phyloP scores from a whole-genome alignment of 2,329 filamentous ascomycete genomes.

The Taxawa tesnikishii region DNA sequence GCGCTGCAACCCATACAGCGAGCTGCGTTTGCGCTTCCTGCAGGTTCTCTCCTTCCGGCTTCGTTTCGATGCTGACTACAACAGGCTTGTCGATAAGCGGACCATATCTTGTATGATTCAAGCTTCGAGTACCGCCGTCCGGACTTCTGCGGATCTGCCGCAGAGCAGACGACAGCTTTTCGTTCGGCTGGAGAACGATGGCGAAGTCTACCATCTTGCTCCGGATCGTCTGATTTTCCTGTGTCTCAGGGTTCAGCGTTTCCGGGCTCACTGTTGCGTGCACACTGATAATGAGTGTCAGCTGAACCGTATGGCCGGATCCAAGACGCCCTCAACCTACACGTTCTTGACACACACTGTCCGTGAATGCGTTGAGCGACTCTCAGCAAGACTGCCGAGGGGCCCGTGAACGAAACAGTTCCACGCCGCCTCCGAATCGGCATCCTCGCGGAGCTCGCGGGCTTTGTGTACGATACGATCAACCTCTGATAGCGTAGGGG shows the following conservation, averaged over 20 bases:
- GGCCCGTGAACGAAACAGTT: conserved; percentile 2
- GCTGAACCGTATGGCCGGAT: no score
- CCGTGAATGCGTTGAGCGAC: not conserved
- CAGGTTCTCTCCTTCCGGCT: not conserved
- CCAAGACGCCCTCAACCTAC: not conserved
- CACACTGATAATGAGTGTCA: not conserved
- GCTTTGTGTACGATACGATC: conserved; percentile 2
- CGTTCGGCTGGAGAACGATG: no score
- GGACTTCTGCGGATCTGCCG: no score
- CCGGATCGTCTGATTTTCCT: not conserved
- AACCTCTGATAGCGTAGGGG: conserved; percentile 2
- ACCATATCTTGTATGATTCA: not conserved
- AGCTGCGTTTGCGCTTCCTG: conserved; percentile 1
- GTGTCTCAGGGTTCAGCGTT: no score
- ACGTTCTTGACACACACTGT: conserved; percentile 1
- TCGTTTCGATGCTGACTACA: conserved; percentile 3
- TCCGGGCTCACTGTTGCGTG: not conserved
- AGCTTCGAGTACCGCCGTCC: no score
- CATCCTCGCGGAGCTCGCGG: conserved; percentile 1
- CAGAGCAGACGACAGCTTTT: no score
- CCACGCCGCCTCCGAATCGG: conserved; percentile 2
- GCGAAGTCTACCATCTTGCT: not conserved
- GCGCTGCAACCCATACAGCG: conserved; percentile 2
- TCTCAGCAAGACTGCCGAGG: not conserved
- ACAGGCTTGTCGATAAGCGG: conserved; percentile 2